Conservation (phyloP, 208 protist species). For the Trypanosoma platydactyli region DNA sequence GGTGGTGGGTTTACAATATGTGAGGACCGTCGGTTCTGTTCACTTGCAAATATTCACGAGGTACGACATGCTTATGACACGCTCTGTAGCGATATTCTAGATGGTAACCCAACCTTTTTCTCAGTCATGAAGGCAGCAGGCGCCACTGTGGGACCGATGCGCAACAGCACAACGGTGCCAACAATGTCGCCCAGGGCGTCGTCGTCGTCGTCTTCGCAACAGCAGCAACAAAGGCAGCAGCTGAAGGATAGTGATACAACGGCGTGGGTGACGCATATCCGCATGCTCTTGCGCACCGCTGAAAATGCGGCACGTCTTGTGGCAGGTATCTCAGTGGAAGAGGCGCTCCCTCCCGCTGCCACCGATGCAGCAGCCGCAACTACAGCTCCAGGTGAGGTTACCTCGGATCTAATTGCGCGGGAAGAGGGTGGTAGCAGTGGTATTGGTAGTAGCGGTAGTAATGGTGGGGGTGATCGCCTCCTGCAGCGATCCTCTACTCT, state of each 20-base stretch:
- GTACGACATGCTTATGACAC: constrained; percentile 33
- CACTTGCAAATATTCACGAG: constrained; percentile 51
- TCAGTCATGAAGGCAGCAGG: constrained; percentile 1
- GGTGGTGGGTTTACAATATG: constrained; percentile 43
- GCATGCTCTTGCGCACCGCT: constrained; percentile 43
- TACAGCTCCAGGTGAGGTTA: not conserved
- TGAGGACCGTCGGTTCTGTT: constrained; percentile 31
- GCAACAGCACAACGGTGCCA: constrained; percentile 18
- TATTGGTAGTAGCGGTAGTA: not conserved
- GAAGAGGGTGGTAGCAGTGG: not conserved
- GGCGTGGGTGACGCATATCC: constrained; percentile 37
- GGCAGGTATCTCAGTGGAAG: constrained; percentile 44
- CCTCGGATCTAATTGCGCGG: too few relatives aligned
- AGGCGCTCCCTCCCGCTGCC: constrained; percentile 38
- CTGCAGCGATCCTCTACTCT: constrained; percentile 19
- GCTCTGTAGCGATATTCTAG: constrained; percentile 33
- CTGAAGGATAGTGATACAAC: not conserved
- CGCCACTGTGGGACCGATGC: constrained; percentile 26
- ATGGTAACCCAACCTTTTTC: constrained; percentile 25
- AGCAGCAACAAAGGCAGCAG: constrained; percentile 1
- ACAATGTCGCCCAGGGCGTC: not conserved
- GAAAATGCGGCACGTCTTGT: constrained; percentile 48
- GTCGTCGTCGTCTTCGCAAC: not conserved
- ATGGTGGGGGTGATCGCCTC: not conserved
- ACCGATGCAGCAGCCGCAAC: constrained; percentile 17